These are phyloP conservation scores for Sporothrix variecibatus DNA, from an alignment of 2,329 filamentous ascomycete species.

Conservation along the genomic window DNA sequence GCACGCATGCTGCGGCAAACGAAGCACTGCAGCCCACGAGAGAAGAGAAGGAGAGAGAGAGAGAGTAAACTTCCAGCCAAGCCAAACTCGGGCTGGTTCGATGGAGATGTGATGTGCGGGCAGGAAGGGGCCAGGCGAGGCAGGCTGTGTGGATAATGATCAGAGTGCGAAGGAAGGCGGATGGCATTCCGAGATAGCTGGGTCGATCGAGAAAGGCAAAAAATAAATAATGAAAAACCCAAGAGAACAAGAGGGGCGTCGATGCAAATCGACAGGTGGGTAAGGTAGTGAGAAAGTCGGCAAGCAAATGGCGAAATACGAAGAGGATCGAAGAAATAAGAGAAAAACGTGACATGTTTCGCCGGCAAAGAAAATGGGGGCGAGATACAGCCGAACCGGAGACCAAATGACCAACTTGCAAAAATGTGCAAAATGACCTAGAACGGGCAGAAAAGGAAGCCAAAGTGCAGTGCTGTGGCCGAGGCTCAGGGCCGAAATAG, in stretches of 20 bases:
- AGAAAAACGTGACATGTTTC: neutral
- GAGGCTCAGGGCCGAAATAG: constrained; percentile 19
- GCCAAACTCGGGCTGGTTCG: neutral
- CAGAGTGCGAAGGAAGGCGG: neutral
- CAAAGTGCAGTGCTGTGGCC: constrained; percentile 13
- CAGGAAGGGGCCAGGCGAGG: neutral
- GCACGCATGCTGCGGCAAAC: constrained; percentile 13
- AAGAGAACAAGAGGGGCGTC: neutral
- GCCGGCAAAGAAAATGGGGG: neutral
- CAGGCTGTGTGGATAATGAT: neutral
- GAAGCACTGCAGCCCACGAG: neutral
- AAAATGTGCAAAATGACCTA: constrained; percentile 8
- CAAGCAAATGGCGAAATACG: constrained; percentile 1
- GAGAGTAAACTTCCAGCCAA: neutral
- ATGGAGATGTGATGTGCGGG: neutral
- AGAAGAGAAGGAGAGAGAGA: neutral
- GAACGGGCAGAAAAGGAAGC: constrained; percentile 19
- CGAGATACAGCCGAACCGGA: neutral
- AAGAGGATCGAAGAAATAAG: neutral
- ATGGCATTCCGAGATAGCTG: constrained; percentile 1
- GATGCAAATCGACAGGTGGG: neutral
- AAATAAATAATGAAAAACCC: neutral
- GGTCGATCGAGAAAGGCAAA: constrained; percentile 5
- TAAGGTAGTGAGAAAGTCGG: neutral
- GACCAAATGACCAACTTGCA: neutral